Conservation (phyloP, 805 yeast genomes). For the Candida vartiovaarae region DNA sequence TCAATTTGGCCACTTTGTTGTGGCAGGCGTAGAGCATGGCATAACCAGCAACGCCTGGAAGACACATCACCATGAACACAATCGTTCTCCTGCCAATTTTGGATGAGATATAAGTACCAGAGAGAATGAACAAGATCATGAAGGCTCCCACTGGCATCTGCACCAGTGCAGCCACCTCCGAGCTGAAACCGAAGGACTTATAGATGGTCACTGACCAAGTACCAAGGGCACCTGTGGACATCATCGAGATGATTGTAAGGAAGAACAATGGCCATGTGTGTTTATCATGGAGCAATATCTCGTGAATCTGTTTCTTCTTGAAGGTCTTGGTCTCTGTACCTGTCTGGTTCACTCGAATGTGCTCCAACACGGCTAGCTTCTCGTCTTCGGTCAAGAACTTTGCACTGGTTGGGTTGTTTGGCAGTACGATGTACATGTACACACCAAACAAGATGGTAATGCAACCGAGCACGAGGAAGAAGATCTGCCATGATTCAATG, state of each 20-base stretch:
- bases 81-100: conserved; percentile 30
- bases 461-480: conserved; percentile 49
- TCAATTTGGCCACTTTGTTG: conserved; percentile 38
- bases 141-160: conserved; percentile 55
- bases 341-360: conserved; percentile 37
- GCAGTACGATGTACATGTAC: conserved; percentile 35
- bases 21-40: conserved; percentile 36
- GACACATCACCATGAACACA: conserved; percentile 31
- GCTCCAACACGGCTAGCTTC: conserved; percentile 33
- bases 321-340: conserved; percentile 41
- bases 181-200: conserved; percentile 38
- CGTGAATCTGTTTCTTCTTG: conserved; percentile 34
- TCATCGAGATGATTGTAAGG: conserved; percentile 38
- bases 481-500: conserved; percentile 54
- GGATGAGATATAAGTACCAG: conserved; percentile 32
- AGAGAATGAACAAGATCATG: conserved; percentile 34
- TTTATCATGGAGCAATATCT: conserved; percentile 36
- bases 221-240: conserved; percentile 42
- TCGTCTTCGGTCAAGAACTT: conserved; percentile 33
- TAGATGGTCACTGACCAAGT: conserved; percentile 32
- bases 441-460: conserved; percentile 46
- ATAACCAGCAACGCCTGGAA: conserved; percentile 44
- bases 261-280: conserved; percentile 44
- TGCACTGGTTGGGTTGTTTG: conserved; percentile 39
- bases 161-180: conserved; percentile 36